A percentile compares a stretch with the other conserved stretches of the same genome.
Conservation (phyloP, 805 yeast species). For the Yamadazyma takamatsuzukensis region DNA sequence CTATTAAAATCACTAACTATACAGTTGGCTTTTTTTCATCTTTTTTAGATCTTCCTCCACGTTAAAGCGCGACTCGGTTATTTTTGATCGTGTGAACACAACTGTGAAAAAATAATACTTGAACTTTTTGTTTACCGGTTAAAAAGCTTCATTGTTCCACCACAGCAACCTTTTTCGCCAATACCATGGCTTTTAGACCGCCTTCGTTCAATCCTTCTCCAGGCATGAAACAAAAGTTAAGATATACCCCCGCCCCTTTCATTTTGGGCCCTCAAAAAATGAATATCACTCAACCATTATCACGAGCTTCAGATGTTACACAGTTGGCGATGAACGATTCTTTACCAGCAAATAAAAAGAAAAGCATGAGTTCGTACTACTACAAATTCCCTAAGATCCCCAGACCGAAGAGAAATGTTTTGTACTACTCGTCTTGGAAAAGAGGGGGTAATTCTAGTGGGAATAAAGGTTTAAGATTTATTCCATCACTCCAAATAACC, state of each 20-base stretch:
- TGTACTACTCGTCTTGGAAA: slow-evolving; percentile 48
- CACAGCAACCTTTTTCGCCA: too few relatives aligned
- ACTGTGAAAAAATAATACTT: too few relatives aligned
- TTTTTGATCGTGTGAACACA: too few relatives aligned
- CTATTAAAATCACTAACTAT: too few relatives aligned
- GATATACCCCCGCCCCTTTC: slow-evolving; percentile 23
- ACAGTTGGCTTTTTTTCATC: too few relatives aligned
- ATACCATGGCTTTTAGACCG: slow-evolving; percentile 21
- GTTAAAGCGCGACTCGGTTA: too few relatives aligned
- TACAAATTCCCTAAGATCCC: slow-evolving; percentile 53
- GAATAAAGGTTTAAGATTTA: slow-evolving; percentile 3
- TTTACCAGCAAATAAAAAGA: slow-evolving; percentile 11
- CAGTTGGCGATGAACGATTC: slow-evolving; percentile 25
- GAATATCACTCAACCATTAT: slow-evolving; percentile 40
- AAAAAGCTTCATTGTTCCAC: too few relatives aligned
- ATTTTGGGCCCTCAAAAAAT: slow-evolving; percentile 32
- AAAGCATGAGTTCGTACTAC: slow-evolving; percentile 18
- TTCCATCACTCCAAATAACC: slow-evolving; percentile 20
- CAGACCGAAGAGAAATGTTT: slow-evolving; percentile 51
- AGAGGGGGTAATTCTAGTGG: slow-evolving; percentile 19
- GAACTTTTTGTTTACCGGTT: too few relatives aligned
- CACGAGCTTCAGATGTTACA: slow-evolving; percentile 37
- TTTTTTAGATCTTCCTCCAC: too few relatives aligned
- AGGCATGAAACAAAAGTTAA: slow-evolving; percentile 13
- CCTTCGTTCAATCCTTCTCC: slow-evolving; percentile 14